Evolutionary conservation across 2,329 filamentous ascomycete genomes (phyloP).

Genomic region (Fusarium penzigii): DNA sequence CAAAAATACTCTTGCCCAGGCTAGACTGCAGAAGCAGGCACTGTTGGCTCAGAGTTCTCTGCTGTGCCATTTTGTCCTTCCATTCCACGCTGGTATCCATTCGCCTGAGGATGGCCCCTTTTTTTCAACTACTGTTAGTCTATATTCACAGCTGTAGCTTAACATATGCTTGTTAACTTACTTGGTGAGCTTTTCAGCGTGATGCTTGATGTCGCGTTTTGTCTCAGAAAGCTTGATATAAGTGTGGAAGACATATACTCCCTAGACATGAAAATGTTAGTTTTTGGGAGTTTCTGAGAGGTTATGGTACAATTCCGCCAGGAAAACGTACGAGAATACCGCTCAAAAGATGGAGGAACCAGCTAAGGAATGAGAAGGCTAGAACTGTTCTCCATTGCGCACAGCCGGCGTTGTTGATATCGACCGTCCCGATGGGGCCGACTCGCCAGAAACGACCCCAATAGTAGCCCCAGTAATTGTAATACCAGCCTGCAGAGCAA

Average conservation of each 20-base stretch:
- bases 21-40: background rate
- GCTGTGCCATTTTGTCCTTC: background rate
- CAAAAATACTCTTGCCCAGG: too few species aligned
- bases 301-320: background rate
- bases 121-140: background rate
- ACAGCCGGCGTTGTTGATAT: slow-evolving; percentile 17
- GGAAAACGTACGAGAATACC: slow-evolving; percentile 17
- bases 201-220: background rate
- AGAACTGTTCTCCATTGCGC: slow-evolving; percentile 22
- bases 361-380: slow-evolving; percentile 27
- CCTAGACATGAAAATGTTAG: background rate
- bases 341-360: slow-evolving; percentile 22
- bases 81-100: background rate
- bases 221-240: slow-evolving; percentile 13
- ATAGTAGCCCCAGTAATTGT: slow-evolving; percentile 31
- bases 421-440: slow-evolving; percentile 12
- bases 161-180: background rate
- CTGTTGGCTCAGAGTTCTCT: background rate
- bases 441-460: slow-evolving; percentile 23
- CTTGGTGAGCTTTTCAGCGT: background rate
- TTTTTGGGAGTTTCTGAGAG: background rate
- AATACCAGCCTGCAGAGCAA: slow-evolving; percentile 24
- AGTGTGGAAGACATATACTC: slow-evolving; percentile 10
- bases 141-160: background rate
- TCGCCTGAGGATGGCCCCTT: background rate